These are phyloP conservation scores for Lecanoromycetidae sp. DNA, from an alignment of 2,329 filamentous ascomycete genomes.

Conservation along the genomic window DNA sequence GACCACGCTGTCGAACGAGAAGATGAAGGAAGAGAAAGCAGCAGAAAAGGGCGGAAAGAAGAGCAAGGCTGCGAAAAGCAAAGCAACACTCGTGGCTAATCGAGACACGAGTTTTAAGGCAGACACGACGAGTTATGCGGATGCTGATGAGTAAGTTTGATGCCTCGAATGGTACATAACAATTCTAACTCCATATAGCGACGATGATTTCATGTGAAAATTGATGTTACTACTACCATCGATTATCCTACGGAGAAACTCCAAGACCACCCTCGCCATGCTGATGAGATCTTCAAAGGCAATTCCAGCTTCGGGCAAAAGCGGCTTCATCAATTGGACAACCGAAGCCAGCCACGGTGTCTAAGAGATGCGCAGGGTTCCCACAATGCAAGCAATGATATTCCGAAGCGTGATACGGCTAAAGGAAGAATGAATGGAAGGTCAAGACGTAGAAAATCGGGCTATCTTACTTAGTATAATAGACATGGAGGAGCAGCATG, in stretches of 20 bases:
- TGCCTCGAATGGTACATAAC: too few species aligned
- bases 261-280: not conserved
- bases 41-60: constrained; percentile 94
- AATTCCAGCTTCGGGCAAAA: constrained; percentile 1
- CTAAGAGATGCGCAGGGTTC: not conserved
- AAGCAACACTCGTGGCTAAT: constrained; percentile 63
- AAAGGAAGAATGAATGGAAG: too few species aligned
- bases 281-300: not conserved
- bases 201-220: constrained; percentile 19
- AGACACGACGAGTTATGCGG: constrained; percentile 70
- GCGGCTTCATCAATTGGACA: not conserved
- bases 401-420: too few species aligned
- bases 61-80: constrained; percentile 90
- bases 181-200: constrained; percentile 12
- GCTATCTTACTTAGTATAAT: not conserved
- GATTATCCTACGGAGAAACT: not conserved
- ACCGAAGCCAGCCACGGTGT: not conserved
- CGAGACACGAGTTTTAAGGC: constrained; percentile 45
- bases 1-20: constrained; percentile 90
- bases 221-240: not conserved
- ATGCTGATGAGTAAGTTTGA: constrained; percentile 68
- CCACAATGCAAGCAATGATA: too few species aligned
- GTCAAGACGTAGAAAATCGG: not conserved
- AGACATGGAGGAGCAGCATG: not conserved
- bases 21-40: constrained; percentile 96